Conservation (phyloP, 768 basidiomycete species). For the Suillus subluteus region DNA sequence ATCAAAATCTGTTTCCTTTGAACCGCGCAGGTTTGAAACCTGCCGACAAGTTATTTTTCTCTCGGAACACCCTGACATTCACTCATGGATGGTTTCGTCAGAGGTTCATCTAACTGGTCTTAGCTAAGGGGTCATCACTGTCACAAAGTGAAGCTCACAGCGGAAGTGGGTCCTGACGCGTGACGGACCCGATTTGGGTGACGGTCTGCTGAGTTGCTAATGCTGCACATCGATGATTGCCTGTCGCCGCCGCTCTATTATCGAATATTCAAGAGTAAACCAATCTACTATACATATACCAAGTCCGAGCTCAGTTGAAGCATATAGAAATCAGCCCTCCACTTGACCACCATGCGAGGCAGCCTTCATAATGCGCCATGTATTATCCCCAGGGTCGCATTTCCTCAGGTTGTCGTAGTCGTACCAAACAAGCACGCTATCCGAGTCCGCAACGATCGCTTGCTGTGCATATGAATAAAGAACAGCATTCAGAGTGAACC, state of each 20-base stretch:
- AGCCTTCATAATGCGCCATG: constrained; percentile 36
- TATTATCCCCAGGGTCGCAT: constrained; percentile 59
- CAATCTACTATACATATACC: neutral
- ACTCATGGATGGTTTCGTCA: no score
- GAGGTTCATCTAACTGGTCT: no score
- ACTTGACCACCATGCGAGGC: neutral
- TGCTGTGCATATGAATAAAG: constrained; percentile 70
- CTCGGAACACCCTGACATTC: no score
- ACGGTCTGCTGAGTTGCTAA: no score
- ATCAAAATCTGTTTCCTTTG: no score
- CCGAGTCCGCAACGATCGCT: constrained; percentile 65
- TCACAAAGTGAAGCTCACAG: no score
- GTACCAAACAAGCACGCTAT: constrained; percentile 75
- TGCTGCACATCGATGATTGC: no score
- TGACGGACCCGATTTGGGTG: no score
- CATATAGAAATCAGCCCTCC: neutral
- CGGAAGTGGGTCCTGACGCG: no score
- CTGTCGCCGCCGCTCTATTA: neutral
- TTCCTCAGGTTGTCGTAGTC: constrained; percentile 74
- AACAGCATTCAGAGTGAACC: constrained; percentile 54
- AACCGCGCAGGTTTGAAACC: no score
- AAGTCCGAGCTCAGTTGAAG: neutral
- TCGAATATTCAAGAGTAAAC: neutral
- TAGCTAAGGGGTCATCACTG: no score
- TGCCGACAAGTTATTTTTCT: no score